Evolutionary conservation across 163 green algal genomes (phyloP), one percentile per base, ranked within the genome.

Genomic region (Scenedesmus sp.): DNA sequence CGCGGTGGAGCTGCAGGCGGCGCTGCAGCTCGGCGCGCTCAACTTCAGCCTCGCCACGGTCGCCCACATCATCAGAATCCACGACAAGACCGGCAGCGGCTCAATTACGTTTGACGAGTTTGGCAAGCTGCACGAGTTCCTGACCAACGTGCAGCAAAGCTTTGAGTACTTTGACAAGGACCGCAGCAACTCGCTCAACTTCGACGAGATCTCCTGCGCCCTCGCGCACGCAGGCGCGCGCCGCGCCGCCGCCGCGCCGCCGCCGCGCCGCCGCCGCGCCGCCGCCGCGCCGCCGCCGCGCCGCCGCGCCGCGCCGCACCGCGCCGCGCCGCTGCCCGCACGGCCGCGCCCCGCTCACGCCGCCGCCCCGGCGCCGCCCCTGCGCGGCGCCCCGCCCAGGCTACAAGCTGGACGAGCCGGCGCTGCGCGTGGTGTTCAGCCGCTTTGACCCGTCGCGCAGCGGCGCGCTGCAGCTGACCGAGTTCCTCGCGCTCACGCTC

Each of bases 401-500:
- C 45, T 89, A 88, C 64, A 45, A 67, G 9, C 29, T 89, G 4
- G 85, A 89, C 31, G 31, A 34, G 0, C 48, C 70, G 3, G 77
- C 82, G 13, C 70, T 83, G 17, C 24, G 63, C 17, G 85, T 86
- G 5, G 53, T 93, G 13, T 93, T 92, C 67, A 75, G 74, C 5
- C 60, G 81, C 4, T 94, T 90, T 65, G 84, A 94, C 69, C 86
- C 87, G 0, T 81, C 86, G 18, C 53, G 70, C 24, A 73, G 77
- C 29, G 58, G 84, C 31, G 63, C 48, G 34, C 67, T 95, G 77
- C 78, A 80, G 29, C 57, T 87, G 33, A 74, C 89, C 36, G 89
- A 94, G 71, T 95, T 91, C 70, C 84, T 94, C 39, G 91, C 85
- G 2, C 86, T 95, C 74, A 92, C 82, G 39, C 71, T 93, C 15